Evolutionary conservation across 1,139 yeast species (phyloP), one percentile per base, ranked within the genome.

Genomic region (Saccharomyces pastorianus): DNA sequence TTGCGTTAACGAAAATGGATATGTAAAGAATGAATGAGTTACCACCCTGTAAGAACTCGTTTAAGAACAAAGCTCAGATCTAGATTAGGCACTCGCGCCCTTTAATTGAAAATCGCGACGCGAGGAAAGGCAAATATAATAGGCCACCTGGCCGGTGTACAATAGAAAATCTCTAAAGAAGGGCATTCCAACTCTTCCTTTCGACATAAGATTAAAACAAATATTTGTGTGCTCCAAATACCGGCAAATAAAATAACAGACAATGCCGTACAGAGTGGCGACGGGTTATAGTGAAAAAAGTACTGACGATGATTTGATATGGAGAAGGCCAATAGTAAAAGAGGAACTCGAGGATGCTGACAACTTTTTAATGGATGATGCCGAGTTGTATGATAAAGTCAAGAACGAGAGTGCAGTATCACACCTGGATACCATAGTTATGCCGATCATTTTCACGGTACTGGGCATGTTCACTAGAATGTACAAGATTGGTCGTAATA

Each of bases 391-490:
- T 38, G 44, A 38, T 9, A 38, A 38, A 38, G n/a, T 9, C 23
- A 38, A 17, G n/a, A 38, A 5, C 2, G n/a, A 11, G 44, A 9
- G 11, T 2, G 13, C 13, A 8, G n/a, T 9, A 20, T 38, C 44
- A 11, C 44, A 20, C 44, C 17, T 38, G 25, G 85, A 81, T 69
- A 63, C 77, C 8, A 64, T 75, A 51, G 65, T 77, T 13, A 82
- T 78, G 59, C 89, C 90, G 20, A 61, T 83, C 6, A 48, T 82
- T 41, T 77, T 84, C 71, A 88, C 96, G 0, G 73, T 76, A 0
- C 53, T 87, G 3, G 85, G 96, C 1, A 81, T 89, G 28, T 78
- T 80, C 61, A 79, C 90, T 9, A 82, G 99, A 61, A 77, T 89
- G 64, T 88, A 87, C 72, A 79, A 79, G 53, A 87, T 95, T 55